Evolutionary conservation across 257 asterid genomes (phyloP).

Genomic region (Phtheirospermum japonicum): DNA sequence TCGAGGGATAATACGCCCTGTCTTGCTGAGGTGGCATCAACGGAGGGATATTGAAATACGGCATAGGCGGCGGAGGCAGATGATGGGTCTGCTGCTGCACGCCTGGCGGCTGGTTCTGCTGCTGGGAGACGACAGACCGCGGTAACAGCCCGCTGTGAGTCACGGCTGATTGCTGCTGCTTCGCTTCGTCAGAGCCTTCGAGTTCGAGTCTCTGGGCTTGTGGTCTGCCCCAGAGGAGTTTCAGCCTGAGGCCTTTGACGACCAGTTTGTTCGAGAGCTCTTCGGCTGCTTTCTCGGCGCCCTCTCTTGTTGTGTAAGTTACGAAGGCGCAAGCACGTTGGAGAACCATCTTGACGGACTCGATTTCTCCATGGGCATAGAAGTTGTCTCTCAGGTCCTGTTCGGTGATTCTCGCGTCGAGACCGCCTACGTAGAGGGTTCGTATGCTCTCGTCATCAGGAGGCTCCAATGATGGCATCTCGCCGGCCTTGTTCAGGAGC

Average conservation of each 20-base stretch:
- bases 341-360: constrained; percentile 83
- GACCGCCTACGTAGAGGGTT: constrained; percentile 93
- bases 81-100: constrained; percentile 90
- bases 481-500: constrained; percentile 92
- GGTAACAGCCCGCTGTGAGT: constrained; percentile 90
- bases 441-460: constrained; percentile 93
- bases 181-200: constrained; percentile 71
- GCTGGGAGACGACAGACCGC: constrained; percentile 87
- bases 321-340: constrained; percentile 96
- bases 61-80: constrained; percentile 61
- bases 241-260: constrained; percentile 82
- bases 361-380: constrained; percentile 94
- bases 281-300: constrained; percentile 97
- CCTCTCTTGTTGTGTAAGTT: constrained; percentile 90
- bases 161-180: constrained; percentile 68
- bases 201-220: constrained; percentile 67
- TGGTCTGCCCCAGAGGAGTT: constrained; percentile 94
- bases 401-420: constrained; percentile 79
- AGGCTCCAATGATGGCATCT: constrained; percentile 96
- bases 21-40: constrained; percentile 69
- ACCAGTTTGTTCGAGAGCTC: constrained; percentile 87
- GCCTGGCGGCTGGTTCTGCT: constrained; percentile 81
- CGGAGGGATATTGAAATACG: constrained; percentile 87
- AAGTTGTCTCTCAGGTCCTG: constrained; percentile 90
- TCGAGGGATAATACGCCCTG: constrained; percentile 80